Evolutionary conservation across 345 rosid species (phyloP).

Genomic region (Garcia nutans): DNA sequence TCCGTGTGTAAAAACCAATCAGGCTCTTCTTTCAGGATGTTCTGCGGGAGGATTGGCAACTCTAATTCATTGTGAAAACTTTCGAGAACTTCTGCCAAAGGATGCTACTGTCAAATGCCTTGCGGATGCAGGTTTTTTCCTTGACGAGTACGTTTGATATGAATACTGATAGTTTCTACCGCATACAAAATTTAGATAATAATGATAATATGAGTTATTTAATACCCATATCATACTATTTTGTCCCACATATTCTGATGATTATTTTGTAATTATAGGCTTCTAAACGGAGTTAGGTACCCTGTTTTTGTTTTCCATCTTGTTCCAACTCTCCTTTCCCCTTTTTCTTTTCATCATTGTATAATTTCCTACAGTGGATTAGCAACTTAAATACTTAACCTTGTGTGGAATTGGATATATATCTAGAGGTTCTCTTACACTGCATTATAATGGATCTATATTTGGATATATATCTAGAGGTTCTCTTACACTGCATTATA

Average conservation of each 20-base stretch:
- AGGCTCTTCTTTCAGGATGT: constrained; percentile 95
- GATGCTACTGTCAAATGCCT: constrained; percentile 75
- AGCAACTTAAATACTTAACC: not conserved
- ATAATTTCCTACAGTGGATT: not conserved
- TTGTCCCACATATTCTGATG: not conserved
- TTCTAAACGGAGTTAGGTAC: not conserved
- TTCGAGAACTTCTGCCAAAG: constrained; percentile 62
- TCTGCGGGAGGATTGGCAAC: constrained; percentile 97
- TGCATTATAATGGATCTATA: not conserved
- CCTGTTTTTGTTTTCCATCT: not conserved
- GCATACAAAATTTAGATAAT: not conserved
- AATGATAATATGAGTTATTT: not conserved
- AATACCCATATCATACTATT: not conserved
- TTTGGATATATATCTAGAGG: not conserved
- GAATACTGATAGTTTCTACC: constrained; percentile 1
- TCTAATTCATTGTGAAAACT: constrained; percentile 80
- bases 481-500: not conserved
- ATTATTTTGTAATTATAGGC: not conserved
- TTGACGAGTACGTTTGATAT: constrained; percentile 69
- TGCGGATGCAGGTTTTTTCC: constrained; percentile 90
- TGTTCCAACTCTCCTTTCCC: not conserved
- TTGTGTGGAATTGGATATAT: not conserved
- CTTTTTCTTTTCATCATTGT: not conserved
- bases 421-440: not conserved
- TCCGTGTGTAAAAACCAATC: constrained; percentile 21